A percentile compares a stretch with the other conserved stretches of the same genome.
Evolutionary conservation across 2,329 filamentous ascomycete genomes (phyloP).

Genomic region (Whalleya microplaca): DNA sequence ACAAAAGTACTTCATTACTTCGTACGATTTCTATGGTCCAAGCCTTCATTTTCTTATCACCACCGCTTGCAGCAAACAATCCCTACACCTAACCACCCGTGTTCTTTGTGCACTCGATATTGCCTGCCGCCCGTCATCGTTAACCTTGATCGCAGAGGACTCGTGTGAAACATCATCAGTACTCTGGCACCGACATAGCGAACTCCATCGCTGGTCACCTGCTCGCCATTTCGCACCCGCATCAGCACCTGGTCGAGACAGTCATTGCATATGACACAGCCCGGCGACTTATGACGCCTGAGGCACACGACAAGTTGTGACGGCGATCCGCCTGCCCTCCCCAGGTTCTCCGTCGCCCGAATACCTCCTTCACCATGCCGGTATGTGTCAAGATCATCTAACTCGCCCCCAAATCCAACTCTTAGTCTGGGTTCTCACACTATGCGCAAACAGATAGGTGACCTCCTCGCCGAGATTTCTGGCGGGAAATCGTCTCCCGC

Average conservation of each 20-base stretch:
- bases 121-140: constrained; percentile 14
- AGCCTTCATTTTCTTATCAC: constrained; percentile 17
- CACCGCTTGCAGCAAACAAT: constrained; percentile 6
- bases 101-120: constrained; percentile 21
- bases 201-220: constrained; percentile 26
- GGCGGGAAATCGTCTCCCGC: constrained; percentile 52
- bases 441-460: constrained; percentile 50
- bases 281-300: constrained; percentile 36
- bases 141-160: not conserved
- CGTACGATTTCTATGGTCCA: constrained; percentile 15
- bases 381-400: constrained; percentile 34
- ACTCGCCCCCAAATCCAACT: not conserved
- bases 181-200: constrained; percentile 19
- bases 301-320: constrained; percentile 27
- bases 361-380: constrained; percentile 40
- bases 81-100: constrained; percentile 4
- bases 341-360: constrained; percentile 19
- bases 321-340: constrained; percentile 25
- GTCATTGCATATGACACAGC: constrained; percentile 30
- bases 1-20: constrained; percentile 16
- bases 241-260: constrained; percentile 13
- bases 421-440: constrained; percentile 16
- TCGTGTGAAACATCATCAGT: constrained; percentile 7
- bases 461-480: constrained; percentile 65
- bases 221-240: constrained; percentile 24